Evolutionary conservation across 202 grass and related monocot species (phyloP), one percentile per base, ranked within the genome.

Genomic region (Setaria viridis): DNA sequence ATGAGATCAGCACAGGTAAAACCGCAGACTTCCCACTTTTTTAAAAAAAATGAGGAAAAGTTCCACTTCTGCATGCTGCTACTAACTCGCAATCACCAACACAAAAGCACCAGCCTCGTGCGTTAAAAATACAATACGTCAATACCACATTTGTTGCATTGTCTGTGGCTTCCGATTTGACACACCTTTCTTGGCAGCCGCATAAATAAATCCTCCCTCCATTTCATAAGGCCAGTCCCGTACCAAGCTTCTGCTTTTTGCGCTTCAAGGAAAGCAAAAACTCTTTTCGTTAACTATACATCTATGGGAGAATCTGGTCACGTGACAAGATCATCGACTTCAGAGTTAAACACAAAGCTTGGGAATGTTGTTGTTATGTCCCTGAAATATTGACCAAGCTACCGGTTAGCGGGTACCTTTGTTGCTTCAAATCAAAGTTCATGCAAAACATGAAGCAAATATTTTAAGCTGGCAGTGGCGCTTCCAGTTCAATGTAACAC

Each of bases 321-420:
- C 15, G 94, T 87, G 50, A 89, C 87, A 9, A 91, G 76, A 83
- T 96, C 94, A 5, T 93, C 94, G 5, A 96, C 94, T 85, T 93
- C 91, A 0, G 94, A 93, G 60, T 96, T 91, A 58, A 96, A 96
- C 37, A 96, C 89, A 67, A 96, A 96, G 73, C 94, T 96, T 30
- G 94, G 94, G 73, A 96, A 96, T 82, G 94, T 96, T 29, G 94
- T 96, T 74, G 94, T 96, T 91, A 96, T 96, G 88, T 96, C 94
- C 87, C 94, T 96, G 91, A 72, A 87, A 82, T 60, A 65, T 59
- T 37, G 49, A 75, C 49, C n/a, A 85, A 69, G 67, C 9, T 3
- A 85, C 59, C 7, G 2, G 20, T 89, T 66, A 89, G 74, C 47
- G 42, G 63, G 4, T 47, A 41, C 20, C 50, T 47, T n/a, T 33